Evolutionary conservation across 2,329 filamentous ascomycete species (phyloP).

Genomic region (Monilinia laxa): DNA sequence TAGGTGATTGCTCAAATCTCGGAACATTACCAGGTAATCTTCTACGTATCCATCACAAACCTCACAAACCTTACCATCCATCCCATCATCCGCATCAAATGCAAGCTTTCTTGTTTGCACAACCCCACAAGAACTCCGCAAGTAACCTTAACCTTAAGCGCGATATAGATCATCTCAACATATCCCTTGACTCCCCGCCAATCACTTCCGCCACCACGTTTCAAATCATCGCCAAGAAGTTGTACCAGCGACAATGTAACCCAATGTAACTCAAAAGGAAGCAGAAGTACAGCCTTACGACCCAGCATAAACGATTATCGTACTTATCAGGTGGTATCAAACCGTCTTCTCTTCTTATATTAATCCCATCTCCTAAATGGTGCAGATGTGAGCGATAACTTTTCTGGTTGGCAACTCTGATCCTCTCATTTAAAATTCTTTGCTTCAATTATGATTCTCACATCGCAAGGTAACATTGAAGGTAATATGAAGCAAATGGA

Average conservation of each 20-base stretch:
- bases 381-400: neutral
- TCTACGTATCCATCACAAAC: neutral
- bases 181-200: neutral
- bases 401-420: neutral
- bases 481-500: neutral
- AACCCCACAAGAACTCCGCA: neutral
- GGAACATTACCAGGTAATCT: neutral
- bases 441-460: neutral
- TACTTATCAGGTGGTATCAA: neutral
- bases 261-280: neutral
- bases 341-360: neutral
- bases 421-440: neutral
- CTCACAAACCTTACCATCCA: neutral
- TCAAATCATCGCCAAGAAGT: constrained; percentile 8
- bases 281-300: constrained; percentile 10
- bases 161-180: neutral
- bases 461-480: neutral
- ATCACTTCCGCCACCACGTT: constrained; percentile 14
- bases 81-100: neutral
- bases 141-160: too few relatives aligned
- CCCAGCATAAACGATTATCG: neutral
- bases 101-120: neutral
- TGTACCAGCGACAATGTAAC: neutral
- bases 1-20: neutral
- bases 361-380: neutral